Evolutionary conservation across 768 basidiomycete species (phyloP), one percentile per base, ranked within the genome.

Genomic region (Suillus placidus): DNA sequence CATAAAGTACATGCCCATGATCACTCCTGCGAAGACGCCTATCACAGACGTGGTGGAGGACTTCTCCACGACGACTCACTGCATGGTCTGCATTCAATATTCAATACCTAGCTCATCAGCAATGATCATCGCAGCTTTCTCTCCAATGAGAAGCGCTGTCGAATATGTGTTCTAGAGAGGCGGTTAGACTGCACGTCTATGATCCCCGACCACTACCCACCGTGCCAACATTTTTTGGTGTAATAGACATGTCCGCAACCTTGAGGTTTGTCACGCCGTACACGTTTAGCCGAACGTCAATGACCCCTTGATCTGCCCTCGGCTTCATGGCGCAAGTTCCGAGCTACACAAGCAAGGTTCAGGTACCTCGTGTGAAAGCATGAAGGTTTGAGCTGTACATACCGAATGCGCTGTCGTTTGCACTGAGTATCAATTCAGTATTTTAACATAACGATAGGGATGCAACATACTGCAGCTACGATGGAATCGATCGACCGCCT

Each of bases 301-400:
- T 86, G 5, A 90, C 89, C 12, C 88, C 88, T 6, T 83, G 84
- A 49, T 80, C 63, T 18, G 84, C 79, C n/a, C 83, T 81, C 3
- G 87, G 81, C 71, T 87, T 88, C 88, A 90, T 90, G 1, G 87
- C 84, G 65, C 87, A 89, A 0, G 88, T 89, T 51, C 88, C 88
- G 16, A 87, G 78, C 87, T 88, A 62, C 4, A 45, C 4, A 51
- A 34, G 35, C 8, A 37, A 38, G 10, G 37, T 12, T 38, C 12
- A 38, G 10, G 37, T 38, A 38, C 12, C 37, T 38, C 37, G 12
- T 38, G 10, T 38, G 2, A 38, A 9, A 38, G 12, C 37, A 1
- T 38, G 12, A 38, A 38, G 37, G 37, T 38, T 38, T 38, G 10
- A 38, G 37, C 12, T 38, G 10, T 38, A 38, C 37, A 38, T 38